Conservation (phyloP, 139 green algal species). For the Chlamydomonas sphaeroides region DNA sequence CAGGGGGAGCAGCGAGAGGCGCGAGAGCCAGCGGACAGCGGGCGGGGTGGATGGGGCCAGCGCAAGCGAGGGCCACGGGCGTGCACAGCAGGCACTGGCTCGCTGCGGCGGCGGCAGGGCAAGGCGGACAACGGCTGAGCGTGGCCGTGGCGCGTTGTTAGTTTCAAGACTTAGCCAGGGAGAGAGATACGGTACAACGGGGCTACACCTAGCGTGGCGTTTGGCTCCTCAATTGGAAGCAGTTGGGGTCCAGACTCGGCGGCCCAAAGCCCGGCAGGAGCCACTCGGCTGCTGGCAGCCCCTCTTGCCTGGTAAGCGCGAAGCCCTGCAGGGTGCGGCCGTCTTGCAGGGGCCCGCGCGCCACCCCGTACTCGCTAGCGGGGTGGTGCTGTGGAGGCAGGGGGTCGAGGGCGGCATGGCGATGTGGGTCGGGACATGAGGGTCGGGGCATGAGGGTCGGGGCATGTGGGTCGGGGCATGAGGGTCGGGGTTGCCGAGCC, state of each 20-base stretch:
- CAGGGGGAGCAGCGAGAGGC: background rate
- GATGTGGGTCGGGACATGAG: background rate
- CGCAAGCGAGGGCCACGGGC: background rate
- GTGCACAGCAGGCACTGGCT: background rate
- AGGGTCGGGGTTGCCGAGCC: no score
- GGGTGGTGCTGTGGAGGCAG: conserved; percentile 51
- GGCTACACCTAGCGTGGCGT: no score
- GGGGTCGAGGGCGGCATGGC: background rate
- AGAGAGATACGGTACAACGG: no score
- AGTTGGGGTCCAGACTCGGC: background rate
- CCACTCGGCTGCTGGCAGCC: no score
- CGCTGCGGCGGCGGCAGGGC: no score
- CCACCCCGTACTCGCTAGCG: conserved; percentile 56
- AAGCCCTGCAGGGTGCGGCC: conserved; percentile 51
- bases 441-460: background rate
- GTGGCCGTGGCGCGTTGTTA: no score
- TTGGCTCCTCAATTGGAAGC: background rate
- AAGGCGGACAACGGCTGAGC: no score
- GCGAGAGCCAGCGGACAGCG: background rate
- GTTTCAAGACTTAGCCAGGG: no score
- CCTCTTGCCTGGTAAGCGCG: conserved; percentile 41
- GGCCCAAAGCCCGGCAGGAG: no score
- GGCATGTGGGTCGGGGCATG: background rate
- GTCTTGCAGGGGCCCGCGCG: conserved; percentile 42
- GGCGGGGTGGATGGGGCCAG: no score